Percentiles rank a stretch among this genome's conserved stretches.
Conservation (phyloP, 345 rosid species). For the Hibiscus mutabilis region DNA sequence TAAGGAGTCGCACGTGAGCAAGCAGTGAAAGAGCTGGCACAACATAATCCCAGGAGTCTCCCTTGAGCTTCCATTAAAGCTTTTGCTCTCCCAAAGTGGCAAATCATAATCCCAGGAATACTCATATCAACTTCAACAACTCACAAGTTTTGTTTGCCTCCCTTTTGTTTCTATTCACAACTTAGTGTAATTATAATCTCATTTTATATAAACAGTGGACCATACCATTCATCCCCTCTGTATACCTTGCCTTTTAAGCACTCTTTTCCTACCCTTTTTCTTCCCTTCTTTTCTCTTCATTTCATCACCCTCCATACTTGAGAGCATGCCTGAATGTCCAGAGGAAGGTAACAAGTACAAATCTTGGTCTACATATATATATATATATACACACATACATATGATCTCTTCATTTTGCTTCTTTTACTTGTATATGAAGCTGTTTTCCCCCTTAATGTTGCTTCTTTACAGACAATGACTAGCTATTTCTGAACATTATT, state of each 20-base stretch:
- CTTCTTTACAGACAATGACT: not conserved
- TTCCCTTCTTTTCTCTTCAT: not conserved
- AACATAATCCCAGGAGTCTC: not conserved
- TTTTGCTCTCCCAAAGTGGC: not conserved
- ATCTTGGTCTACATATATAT: slow-evolving; percentile 1
- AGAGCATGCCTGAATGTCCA: slow-evolving; percentile 98
- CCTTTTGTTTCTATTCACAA: too few species aligned
- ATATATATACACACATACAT: not conserved
- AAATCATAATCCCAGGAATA: not conserved
- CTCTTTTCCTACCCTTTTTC: slow-evolving; percentile 27
- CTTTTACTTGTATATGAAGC: not conserved
- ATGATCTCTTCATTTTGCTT: slow-evolving; percentile 4
- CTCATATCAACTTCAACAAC: not conserved
- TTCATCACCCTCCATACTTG: slow-evolving; percentile 14
- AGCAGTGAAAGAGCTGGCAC: slow-evolving; percentile 31
- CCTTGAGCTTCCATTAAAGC: not conserved
- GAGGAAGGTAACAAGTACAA: slow-evolving; percentile 64
- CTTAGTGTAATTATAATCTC: not conserved
- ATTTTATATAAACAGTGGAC: slow-evolving; percentile 9
- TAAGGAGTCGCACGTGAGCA: slow-evolving; percentile 33
- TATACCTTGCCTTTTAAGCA: slow-evolving; percentile 81
- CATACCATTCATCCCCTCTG: slow-evolving; percentile 17
- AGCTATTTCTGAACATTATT: not conserved
- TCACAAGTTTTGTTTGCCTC: not conserved
- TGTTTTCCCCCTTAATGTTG: not conserved